phyloP scores from a whole-genome alignment of 108 stramenopile species.

The Discostella stelligeroides region DNA sequence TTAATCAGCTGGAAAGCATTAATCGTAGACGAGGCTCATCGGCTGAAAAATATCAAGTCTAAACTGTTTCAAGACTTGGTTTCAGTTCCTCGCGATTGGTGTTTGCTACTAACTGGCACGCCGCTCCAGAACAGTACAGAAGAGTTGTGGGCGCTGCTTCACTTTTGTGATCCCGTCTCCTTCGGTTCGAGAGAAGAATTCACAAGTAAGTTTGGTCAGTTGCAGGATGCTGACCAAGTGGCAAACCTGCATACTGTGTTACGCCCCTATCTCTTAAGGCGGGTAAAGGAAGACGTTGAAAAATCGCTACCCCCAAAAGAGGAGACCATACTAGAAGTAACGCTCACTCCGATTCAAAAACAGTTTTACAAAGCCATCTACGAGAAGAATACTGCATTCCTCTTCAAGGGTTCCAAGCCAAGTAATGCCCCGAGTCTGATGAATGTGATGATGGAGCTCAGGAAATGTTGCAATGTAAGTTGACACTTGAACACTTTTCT shows the following conservation, averaged over 20 bases:
- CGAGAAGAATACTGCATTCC: slow-evolving; percentile 91
- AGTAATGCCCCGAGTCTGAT: slow-evolving; percentile 88
- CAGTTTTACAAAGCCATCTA: slow-evolving; percentile 97
- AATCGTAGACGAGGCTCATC: slow-evolving; percentile 95
- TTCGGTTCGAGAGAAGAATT: slow-evolving; percentile 83
- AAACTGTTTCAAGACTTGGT: slow-evolving; percentile 77
- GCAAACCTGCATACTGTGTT: slow-evolving; percentile 88
- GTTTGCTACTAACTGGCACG: slow-evolving; percentile 95
- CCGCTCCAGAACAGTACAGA: slow-evolving; percentile 97
- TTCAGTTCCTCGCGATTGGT: slow-evolving; percentile 79
- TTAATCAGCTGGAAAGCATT: slow-evolving; percentile 70
- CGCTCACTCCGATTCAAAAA: slow-evolving; percentile 95
- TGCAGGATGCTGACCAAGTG: slow-evolving; percentile 86
- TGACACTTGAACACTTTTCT: slow-evolving; percentile 41
- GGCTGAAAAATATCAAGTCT: slow-evolving; percentile 87
- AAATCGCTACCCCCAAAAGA: slow-evolving; percentile 95
- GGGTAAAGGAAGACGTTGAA: slow-evolving; percentile 98
- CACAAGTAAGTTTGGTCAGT: slow-evolving; percentile 80
- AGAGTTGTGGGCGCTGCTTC: slow-evolving; percentile 92
- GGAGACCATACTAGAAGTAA: slow-evolving; percentile 96
- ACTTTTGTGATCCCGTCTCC: slow-evolving; percentile 73
- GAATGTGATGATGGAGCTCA: slow-evolving; percentile 98
- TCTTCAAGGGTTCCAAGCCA: slow-evolving; percentile 84
- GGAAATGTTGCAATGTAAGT: slow-evolving; percentile 92
- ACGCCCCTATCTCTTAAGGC: slow-evolving; percentile 93